These are phyloP conservation scores for Kodamaea laetipori DNA, from an alignment of 805 yeast genomes.

Conservation along the genomic window DNA sequence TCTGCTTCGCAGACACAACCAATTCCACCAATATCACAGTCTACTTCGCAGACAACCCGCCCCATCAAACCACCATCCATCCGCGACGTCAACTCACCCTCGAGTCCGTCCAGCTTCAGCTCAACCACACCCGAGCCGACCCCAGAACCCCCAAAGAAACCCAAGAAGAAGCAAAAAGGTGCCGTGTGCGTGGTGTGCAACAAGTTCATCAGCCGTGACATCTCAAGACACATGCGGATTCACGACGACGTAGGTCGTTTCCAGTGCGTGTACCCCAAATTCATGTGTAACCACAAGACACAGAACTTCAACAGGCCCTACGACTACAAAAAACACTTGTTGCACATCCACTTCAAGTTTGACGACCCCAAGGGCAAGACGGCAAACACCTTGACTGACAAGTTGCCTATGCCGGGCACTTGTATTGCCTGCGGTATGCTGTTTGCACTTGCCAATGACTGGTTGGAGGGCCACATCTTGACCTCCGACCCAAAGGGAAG, in stretches of 20 bases:
- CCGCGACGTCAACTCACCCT: constrained; percentile 4
- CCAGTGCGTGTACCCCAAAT: constrained; percentile 44
- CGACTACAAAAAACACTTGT: constrained; percentile 47
- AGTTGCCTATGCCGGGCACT: constrained; percentile 38
- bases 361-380: constrained; percentile 44
- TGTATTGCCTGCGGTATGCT: constrained; percentile 52
- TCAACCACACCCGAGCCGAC: constrained; percentile 5
- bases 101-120: constrained; percentile 3
- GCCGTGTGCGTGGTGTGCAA: constrained; percentile 42
- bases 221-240: constrained; percentile 44
- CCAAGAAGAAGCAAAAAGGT: constrained; percentile 28
- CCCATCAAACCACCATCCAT: constrained; percentile 3
- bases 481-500: constrained; percentile 18
- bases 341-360: constrained; percentile 44
- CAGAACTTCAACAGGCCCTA: constrained; percentile 47
- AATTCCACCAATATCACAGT: no score
- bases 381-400: constrained; percentile 44
- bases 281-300: constrained; percentile 43
- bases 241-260: constrained; percentile 47
- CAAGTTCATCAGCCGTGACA: constrained; percentile 43
- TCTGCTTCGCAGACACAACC: no score
- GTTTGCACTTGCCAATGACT: constrained; percentile 47
- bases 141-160: constrained; percentile 1
- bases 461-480: constrained; percentile 59
- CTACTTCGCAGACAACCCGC: constrained; percentile 2